Percentiles rank a stretch among this genome's conserved stretches.
Conservation (phyloP, 116 monocot genomes). For the Trichopus zeylanicus region DNA sequence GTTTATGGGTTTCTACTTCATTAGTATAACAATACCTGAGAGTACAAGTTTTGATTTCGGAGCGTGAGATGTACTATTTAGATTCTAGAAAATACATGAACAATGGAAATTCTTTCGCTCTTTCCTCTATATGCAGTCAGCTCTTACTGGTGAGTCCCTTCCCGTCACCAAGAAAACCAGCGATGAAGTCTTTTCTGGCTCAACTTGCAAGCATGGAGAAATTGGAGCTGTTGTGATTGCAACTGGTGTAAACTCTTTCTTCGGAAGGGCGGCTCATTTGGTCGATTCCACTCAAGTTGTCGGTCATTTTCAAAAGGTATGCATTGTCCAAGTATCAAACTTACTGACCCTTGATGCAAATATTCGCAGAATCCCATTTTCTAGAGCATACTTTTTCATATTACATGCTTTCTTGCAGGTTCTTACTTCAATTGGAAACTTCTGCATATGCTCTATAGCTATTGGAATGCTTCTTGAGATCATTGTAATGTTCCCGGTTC, state of each 20-base stretch:
- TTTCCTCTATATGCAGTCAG: conserved; percentile 37
- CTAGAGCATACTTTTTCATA: background rate
- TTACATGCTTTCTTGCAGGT: conserved; percentile 25
- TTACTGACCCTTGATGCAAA: background rate
- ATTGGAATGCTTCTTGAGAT: conserved; percentile 52
- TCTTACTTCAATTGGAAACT: conserved; percentile 67
- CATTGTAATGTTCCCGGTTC: conserved; percentile 67
- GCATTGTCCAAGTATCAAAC: background rate
- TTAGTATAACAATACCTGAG: no score
- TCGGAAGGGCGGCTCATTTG: conserved; percentile 60
- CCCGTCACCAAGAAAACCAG: conserved; percentile 58
- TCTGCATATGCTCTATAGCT: conserved; percentile 68
- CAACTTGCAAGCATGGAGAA: conserved; percentile 67
- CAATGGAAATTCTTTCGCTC: no score
- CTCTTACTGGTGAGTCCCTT: conserved; percentile 75
- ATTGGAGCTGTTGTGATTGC: conserved; percentile 70
- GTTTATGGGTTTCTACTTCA: no score
- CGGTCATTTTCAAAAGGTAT: conserved; percentile 76
- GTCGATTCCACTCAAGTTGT: conserved; percentile 56
- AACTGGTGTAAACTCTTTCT: conserved; percentile 62
- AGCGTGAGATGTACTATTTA: no score
- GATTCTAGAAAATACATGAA: no score
- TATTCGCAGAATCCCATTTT: no score
- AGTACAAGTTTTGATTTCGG: no score
- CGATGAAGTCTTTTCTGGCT: conserved; percentile 60